Evolutionary conservation across 306 rosid species (phyloP), one percentile per base, ranked within the genome.

Genomic region (Rosa multiflora): DNA sequence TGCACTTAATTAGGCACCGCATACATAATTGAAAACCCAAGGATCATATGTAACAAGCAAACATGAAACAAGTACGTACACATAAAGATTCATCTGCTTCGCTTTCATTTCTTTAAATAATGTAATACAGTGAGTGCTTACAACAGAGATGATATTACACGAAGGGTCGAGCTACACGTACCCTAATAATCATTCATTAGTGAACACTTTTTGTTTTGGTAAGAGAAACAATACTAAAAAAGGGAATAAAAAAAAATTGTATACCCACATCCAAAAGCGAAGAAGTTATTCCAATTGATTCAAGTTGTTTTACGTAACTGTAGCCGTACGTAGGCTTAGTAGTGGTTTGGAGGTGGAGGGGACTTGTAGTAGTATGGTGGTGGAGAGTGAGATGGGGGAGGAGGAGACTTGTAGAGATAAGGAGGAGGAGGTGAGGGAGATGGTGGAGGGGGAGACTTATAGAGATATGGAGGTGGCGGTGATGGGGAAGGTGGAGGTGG

Each of bases 401-500:
- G 74, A 5, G 74, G 74, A 5, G 74, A 46, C 56, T 46, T 46
- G n/a, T 51, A 51, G 8, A 15, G 8, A 20, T 51, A 51, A 4
- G 56, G 56, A 14, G 20, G 56, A 2, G 56, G 56, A 4, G 56
- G 56, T 51, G n/a, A 51, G 15, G 56, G 56, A 1, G n/a, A 51
- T 4, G 56, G 56, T 1, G 56, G 56, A 51, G 56, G 56, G 15
- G 56, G 56, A 1, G 18, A 49, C 53, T 49, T 13, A 17, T 49
- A 49, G 5, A 49, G 18, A 2, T 49, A 49, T 0, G 18, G 53
- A 12, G 53, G 53, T 2, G 53, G 53, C 0, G 81, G 85, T 52
- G 6, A 77, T 12, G 80, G 77, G 0, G 82, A 58, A 0, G 84
- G 77, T 26, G 82, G 74, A 14, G 58, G 58, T 0, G 80, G 79